Conservation (phyloP, 768 basidiomycete species). For the Mycena venus region DNA sequence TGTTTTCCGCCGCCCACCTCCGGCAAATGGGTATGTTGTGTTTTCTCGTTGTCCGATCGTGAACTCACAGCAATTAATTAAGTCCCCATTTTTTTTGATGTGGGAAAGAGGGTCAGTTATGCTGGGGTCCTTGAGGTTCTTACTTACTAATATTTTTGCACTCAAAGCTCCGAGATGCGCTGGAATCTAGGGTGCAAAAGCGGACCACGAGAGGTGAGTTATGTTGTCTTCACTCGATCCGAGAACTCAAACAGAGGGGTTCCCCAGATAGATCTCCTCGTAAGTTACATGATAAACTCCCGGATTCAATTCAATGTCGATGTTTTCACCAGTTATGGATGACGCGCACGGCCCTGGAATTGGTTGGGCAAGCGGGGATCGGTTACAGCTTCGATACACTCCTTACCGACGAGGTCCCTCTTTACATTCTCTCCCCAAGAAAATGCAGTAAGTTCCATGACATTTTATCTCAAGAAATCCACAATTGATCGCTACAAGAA, state of each 20-base stretch:
- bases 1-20: slow-evolving; percentile 57
- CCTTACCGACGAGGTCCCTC: slow-evolving; percentile 44
- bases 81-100: slow-evolving; percentile 46
- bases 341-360: slow-evolving; percentile 61
- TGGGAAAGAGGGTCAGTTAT: slow-evolving; percentile 11
- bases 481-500: neutral
- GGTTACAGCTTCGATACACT: slow-evolving; percentile 60
- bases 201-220: slow-evolving; percentile 49
- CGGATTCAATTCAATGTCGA: neutral
- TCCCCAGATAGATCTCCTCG: slow-evolving; percentile 46
- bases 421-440: slow-evolving; percentile 47
- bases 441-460: slow-evolving; percentile 43
- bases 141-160: neutral
- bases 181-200: slow-evolving; percentile 38
- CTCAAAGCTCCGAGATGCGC: slow-evolving; percentile 43
- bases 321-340: slow-evolving; percentile 40
- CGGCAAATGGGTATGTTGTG: slow-evolving; percentile 49
- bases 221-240: neutral
- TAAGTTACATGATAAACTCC: neutral
- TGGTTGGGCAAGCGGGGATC: slow-evolving; percentile 63
- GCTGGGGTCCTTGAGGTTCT: neutral
- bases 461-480: neutral
- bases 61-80: neutral
- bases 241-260: neutral
- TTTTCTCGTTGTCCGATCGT: neutral